Evolutionary conservation across 225 moss, liverwort and hornwort genomes (phyloP), one percentile per base, ranked within the genome.

Genomic region (Bryum argenteum): DNA sequence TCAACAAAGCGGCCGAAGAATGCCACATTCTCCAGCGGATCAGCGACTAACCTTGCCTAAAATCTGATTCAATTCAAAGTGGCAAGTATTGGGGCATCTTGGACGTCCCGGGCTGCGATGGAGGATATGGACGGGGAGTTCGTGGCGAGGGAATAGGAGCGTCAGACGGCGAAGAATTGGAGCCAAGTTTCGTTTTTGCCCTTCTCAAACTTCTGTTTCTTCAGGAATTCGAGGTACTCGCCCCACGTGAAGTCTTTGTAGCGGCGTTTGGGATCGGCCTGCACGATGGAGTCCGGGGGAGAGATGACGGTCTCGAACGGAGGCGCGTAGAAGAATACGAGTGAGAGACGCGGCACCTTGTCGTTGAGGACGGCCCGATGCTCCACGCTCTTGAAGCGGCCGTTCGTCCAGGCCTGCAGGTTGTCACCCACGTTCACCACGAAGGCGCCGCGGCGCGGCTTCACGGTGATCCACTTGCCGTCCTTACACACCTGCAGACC

Each of bases 401-500:
- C 83, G 0, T 86, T 86, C 2, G 80, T 86, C 86, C 83, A 83
- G 8, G 86, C 86, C 72, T 86, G 75, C 21, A 87, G 70, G 54
- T 54, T 80, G 22, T 87, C 83, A 1, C 87, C 87, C 21, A 81
- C 83, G 15, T 83, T 83, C 24, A 87, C 81, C 11, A 87, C 81
- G 9, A 73, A 45, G 4, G 87, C 80, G 3, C 78, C 87, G 8
- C 73, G 73, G 0, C 83, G 65, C 11, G 87, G 87, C 71, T 76
- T 73, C 0, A 87, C 79, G 0, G 87, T 76, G 55, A 83, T 76
- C 87, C 87, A 87, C 17, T 73, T 87, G 19, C 77, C 77, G 54
- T 84, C 78, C 63, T 83, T 83, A 70, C 83, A 81, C 43, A 87
- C 78, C 58, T 87, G 87, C 51, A 87, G 56, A 1, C 87, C 87